Percentiles rank a stretch among this genome's conserved stretches.
Evolutionary conservation across 352 stramenopile genomes (phyloP).

Genomic region (Blastocystis sp.): DNA sequence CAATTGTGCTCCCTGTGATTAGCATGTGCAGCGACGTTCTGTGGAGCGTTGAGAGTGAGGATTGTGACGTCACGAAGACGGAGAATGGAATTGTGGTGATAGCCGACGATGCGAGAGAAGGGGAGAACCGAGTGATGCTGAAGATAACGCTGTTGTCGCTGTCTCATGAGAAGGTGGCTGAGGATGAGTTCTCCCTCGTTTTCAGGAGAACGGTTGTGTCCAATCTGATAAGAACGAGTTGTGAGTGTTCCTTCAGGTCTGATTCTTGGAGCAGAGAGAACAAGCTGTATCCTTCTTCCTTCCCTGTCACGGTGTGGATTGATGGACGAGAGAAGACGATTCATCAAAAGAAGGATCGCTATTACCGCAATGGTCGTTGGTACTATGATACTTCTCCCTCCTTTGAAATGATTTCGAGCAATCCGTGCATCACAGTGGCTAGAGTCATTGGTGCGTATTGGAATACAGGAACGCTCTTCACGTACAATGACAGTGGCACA

Average conservation of each 20-base stretch:
- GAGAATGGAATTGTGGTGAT: background rate
- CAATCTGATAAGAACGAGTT: background rate
- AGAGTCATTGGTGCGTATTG: background rate
- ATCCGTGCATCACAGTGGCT: background rate
- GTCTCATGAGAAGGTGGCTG: background rate
- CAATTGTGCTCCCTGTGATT: background rate
- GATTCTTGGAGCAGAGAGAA: too few relatives aligned
- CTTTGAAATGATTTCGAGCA: background rate
- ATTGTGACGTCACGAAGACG: background rate
- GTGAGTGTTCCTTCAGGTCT: background rate
- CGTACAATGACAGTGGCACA: background rate
- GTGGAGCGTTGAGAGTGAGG: background rate
- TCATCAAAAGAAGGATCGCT: background rate
- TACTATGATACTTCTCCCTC: background rate
- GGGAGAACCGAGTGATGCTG: background rate
- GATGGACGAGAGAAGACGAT: too few relatives aligned
- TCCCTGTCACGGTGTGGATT: background rate
- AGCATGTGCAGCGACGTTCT: background rate
- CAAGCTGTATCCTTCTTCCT: background rate
- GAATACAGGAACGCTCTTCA: background rate
- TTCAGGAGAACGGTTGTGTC: background rate
- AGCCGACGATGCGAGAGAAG: background rate
- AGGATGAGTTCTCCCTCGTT: background rate
- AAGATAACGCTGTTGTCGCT: too few relatives aligned
- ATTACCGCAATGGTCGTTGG: background rate